Evolutionary conservation across 1,139 yeast genomes (phyloP).

Genomic region (Suhomyces kunorum): DNA sequence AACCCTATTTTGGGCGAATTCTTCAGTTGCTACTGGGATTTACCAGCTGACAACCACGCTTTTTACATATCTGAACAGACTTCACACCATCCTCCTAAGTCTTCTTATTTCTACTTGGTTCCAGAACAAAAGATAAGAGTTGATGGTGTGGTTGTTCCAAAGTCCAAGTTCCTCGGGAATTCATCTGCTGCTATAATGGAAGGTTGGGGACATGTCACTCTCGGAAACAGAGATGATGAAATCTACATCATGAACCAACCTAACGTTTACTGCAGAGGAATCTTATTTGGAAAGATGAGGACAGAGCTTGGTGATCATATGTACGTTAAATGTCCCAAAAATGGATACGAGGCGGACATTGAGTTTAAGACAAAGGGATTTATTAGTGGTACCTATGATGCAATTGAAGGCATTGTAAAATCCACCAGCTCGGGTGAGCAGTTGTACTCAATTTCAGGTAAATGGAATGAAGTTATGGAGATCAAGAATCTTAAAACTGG

Average conservation of each 20-base stretch:
- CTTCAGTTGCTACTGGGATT: constrained; percentile 90
- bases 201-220: constrained; percentile 73
- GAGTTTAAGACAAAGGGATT: constrained; percentile 96
- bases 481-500: constrained; percentile 57
- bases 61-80: constrained; percentile 91
- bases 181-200: constrained; percentile 98
- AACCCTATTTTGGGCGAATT: constrained; percentile 93
- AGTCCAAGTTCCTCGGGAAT: constrained; percentile 86
- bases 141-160: constrained; percentile 87
- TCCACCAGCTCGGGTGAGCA: constrained; percentile 53
- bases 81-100: constrained; percentile 97
- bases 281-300: constrained; percentile 83
- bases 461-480: constrained; percentile 89
- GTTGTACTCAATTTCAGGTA: constrained; percentile 73
- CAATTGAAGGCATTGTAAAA: constrained; percentile 74
- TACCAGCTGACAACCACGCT: constrained; percentile 65
- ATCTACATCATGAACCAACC: constrained; percentile 85
- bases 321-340: constrained; percentile 62
- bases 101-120: constrained; percentile 84
- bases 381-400: constrained; percentile 88
- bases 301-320: constrained; percentile 93
- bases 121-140: constrained; percentile 82
- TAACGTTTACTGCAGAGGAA: constrained; percentile 93
- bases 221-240: constrained; percentile 58
- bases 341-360: constrained; percentile 70